These are phyloP conservation scores for Vigna unguiculata DNA, from an alignment of 306 rosid genomes.

Conservation along the genomic window DNA sequence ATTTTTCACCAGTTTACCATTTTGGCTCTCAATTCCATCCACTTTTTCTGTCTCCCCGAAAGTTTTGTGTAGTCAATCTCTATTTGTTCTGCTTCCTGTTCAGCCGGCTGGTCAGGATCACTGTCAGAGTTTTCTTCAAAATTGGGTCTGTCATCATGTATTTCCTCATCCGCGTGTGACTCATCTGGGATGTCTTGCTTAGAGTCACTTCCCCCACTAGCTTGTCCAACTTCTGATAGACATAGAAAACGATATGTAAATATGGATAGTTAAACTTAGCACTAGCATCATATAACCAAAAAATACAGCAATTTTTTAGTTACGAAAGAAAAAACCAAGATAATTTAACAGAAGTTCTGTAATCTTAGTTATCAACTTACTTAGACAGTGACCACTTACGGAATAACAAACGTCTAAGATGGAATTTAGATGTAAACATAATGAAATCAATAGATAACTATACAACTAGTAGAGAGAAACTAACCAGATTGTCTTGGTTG, in stretches of 20 bases:
- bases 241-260: constrained; percentile 1
- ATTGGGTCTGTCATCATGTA: constrained; percentile 56
- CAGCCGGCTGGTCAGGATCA: constrained; percentile 56
- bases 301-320: not conserved
- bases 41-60: constrained; percentile 79
- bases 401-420: not conserved
- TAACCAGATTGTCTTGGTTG: constrained; percentile 60
- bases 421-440: constrained; percentile 19
- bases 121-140: constrained; percentile 62
- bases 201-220: constrained; percentile 47
- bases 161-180: constrained; percentile 54
- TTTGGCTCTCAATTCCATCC: constrained; percentile 86
- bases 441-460: constrained; percentile 1
- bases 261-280: constrained; percentile 9
- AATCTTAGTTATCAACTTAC: constrained; percentile 5
- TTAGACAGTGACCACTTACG: not conserved
- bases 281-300: constrained; percentile 8
- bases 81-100: constrained; percentile 28
- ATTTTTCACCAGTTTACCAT: constrained; percentile 59
- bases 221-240: constrained; percentile 56
- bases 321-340: not conserved
- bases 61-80: constrained; percentile 54
- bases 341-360: constrained; percentile 2
- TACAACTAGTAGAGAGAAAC: constrained; percentile 5
- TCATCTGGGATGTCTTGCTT: constrained; percentile 50